Conservation (phyloP, 495 filamentous ascomycete genomes). For the Parathielavia hyrcaniae region DNA sequence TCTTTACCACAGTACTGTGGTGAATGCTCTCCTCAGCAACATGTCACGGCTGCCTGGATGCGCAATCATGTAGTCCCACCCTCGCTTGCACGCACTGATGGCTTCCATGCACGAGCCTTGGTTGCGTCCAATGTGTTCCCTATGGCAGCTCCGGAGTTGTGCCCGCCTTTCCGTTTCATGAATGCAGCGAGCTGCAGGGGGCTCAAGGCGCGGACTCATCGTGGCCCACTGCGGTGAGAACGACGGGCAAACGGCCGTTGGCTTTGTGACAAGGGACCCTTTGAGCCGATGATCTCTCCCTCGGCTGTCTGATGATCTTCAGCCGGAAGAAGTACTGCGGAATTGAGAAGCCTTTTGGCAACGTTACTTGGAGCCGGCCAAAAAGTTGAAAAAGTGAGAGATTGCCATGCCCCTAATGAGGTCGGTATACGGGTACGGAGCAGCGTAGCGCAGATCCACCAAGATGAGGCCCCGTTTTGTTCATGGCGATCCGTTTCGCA, state of each 20-base stretch:
- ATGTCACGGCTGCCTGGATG: conserved; percentile 2
- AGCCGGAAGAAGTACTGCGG: conserved; percentile 8
- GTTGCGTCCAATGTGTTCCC: not conserved
- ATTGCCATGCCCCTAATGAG: not conserved
- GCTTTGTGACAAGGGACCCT: conserved; percentile 13
- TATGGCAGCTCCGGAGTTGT: conserved; percentile 1
- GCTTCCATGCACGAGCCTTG: not conserved
- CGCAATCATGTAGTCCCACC: conserved; percentile 14
- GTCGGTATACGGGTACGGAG: not conserved
- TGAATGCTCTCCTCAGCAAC: not conserved
- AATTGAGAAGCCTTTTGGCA: not conserved
- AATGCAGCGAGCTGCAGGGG: conserved; percentile 14
- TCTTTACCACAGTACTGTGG: too few species aligned
- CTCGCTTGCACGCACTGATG: not conserved
- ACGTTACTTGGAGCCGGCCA: not conserved
- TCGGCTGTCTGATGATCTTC: conserved; percentile 3
- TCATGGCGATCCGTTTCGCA: conserved; percentile 1
- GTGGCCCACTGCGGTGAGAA: conserved; percentile 4
- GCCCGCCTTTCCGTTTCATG: conserved; percentile 10
- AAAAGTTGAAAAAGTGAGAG: too few species aligned
- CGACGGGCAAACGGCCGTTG: conserved; percentile 8
- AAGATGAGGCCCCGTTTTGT: not conserved
- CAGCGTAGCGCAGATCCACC: conserved; percentile 4
- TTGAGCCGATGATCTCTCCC: conserved; percentile 15
- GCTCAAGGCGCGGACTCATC: not conserved